Conservation (phyloP, 352 stramenopile genomes). For the Phytophthora sp. region DNA sequence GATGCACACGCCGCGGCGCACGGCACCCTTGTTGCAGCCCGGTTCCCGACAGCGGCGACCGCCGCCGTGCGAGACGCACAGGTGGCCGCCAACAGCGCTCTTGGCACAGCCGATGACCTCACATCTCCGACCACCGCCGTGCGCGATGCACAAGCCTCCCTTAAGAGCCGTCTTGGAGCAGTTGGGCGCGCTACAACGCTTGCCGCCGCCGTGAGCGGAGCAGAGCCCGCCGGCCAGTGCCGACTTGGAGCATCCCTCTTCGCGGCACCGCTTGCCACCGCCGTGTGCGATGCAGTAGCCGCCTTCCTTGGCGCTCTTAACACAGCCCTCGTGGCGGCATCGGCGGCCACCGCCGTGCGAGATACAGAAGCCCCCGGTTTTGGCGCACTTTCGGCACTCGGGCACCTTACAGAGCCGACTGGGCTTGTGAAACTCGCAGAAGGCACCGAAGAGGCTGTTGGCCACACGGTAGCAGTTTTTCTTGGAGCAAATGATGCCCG, state of each 20-base stretch:
- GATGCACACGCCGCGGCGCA: conserved; percentile 79
- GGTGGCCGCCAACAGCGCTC: conserved; percentile 63
- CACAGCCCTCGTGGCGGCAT: conserved; percentile 56
- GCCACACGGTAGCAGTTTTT: conserved; percentile 64
- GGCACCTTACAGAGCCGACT: conserved; percentile 71
- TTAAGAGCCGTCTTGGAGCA: conserved; percentile 77
- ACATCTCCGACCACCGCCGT: conserved; percentile 67
- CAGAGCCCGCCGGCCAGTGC: conserved; percentile 68
- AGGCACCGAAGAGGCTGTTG: conserved; percentile 55
- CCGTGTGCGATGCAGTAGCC: conserved; percentile 72
- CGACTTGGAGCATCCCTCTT: conserved; percentile 64
- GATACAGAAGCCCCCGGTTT: conserved; percentile 82
- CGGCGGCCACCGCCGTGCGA: conserved; percentile 68
- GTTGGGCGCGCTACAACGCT: conserved; percentile 50
- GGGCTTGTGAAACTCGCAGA: conserved; percentile 72
- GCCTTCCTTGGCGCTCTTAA: conserved; percentile 78
- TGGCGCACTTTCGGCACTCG: conserved; percentile 66
- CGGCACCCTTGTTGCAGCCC: conserved; percentile 72
- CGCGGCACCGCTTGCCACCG: conserved; percentile 60
- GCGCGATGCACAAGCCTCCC: conserved; percentile 65
- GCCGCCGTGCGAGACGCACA: conserved; percentile 71
- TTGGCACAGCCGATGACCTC: conserved; percentile 55
- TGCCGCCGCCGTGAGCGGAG: conserved; percentile 72
- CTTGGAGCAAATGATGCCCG: conserved; percentile 56
- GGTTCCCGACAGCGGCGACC: conserved; percentile 61